Base-by-base conservation (phyloP, 2,329 filamentous ascomycete genomes). In the Lasiodiplodia theobromae region DNA sequence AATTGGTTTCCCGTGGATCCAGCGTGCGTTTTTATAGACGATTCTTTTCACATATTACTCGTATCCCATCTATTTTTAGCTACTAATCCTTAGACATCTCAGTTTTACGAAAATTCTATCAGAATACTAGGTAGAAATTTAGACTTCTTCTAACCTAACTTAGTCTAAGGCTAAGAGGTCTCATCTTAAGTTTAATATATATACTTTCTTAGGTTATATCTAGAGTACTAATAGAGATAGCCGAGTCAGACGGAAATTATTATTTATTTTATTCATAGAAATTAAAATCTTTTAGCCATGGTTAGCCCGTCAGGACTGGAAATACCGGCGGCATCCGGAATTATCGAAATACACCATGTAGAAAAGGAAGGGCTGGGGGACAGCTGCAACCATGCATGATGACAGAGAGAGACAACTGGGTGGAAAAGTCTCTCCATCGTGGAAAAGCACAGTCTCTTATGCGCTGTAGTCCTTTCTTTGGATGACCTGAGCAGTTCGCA, bases 381-480 rank as follows among this genome's bases (percentile, higher is more conserved):
- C 23, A 3, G 23, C 23, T 23, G 23, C 23, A 23, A 23, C 23
- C 23, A 23, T 23, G 23, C 23, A 23, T 23, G 23, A 23, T 23
- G 23, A 23, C 23, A 23, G 23, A 23, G 23, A 23, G 23, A 23
- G 23, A 23, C 23, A 23, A 23, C 23, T 23, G 23, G 23, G 23
- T 23, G 23, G 23, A 23, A 23, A 23, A 44, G 47, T 51, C 47
- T 51, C 47, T 21, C 47, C n/a, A 51, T 51, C 47, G n/a, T 51
- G 47, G 47, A 51, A 51, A 8, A 51, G 47, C 12, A 51, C 47
- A 51, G 47, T 51, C 47, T 51, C 47, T 51, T 51, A 6, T 51
- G 47, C 47, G 47, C n/a, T 12, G 47, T 51, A 51, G 47, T 51
- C 47, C n/a, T 51, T 21, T 51, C 47, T 51, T n/a, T 51, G 47